Base-by-base conservation (phyloP, 257 asterid species). In the Fraxinus excelsior region DNA sequence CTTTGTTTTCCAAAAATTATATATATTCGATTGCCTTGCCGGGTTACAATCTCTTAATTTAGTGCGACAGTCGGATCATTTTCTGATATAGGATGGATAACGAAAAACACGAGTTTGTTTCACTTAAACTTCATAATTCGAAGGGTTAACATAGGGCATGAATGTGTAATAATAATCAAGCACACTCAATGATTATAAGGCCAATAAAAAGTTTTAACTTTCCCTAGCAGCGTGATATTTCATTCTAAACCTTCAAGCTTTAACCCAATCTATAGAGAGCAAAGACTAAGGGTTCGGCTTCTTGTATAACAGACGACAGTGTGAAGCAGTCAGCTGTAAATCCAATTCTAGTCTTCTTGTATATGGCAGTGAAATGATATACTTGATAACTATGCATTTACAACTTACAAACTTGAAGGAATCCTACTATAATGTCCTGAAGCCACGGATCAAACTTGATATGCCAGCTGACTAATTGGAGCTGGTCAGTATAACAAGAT, bases 271-370 rank as follows among this genome's bases (percentile, higher is more conserved):
- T 2, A 40, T 1, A 37, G 10, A 40, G 3, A 40, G 46, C 46
- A 40, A 40, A 40, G 46, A 40, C 46, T 2, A 2, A 38, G 4
- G 49, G 49, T 42, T 42, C 49, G 16, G 49, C 49, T 42, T 42
- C 16, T 42, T 42, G 16, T 42, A 42, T 42, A 42, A 42, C 4
- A 42, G 49, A 42, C 56, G n/a, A 46, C 19, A 14, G 2, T 0
- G n/a, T 46, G 7, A 14, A 5, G 18, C 5, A 42, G 18, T 42
- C 49, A 58, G 6, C 23, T 8, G 44, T 46, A 5, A 71, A 75
- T 51, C 44, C 26, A 62, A 71, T 82, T 29, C 14, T 6, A 71
- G 35, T 66, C 58, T 67, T 12, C 51, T 71, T 38, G 25, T 23
- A 49, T 21, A 40, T 56, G 66, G 32, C 65, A 7, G 51, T 11